Evolutionary conservation across 2,329 filamentous ascomycete species (phyloP).

Genomic region (Talaromyces sp.): DNA sequence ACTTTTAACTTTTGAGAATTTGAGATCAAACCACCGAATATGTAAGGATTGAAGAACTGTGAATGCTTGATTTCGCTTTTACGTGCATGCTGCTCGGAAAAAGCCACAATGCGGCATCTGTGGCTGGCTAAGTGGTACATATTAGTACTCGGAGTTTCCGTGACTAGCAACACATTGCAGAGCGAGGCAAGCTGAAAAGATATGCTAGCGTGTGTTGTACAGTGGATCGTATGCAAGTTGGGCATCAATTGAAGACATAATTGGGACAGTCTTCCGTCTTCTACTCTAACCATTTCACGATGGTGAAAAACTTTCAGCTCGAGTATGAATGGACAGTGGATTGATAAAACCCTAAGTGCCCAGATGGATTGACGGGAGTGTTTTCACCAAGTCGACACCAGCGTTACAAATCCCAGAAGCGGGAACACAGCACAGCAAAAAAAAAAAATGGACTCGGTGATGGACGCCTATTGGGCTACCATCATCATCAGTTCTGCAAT

Average conservation of each 20-base stretch:
- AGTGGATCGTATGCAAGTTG: background rate
- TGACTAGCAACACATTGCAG: background rate
- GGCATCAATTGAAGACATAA: background rate
- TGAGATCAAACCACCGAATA: background rate
- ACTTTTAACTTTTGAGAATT: background rate
- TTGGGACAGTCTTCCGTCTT: background rate
- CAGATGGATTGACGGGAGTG: background rate
- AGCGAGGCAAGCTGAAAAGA: background rate
- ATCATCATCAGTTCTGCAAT: background rate
- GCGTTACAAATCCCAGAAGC: background rate
- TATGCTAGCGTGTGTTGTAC: background rate
- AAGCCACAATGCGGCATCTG: background rate
- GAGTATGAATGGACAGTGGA: background rate
- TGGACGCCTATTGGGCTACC: background rate
- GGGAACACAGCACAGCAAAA: background rate
- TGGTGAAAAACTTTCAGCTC: background rate
- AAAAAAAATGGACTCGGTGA: background rate
- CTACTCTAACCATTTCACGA: background rate
- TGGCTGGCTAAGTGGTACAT: background rate
- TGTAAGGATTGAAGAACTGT: background rate
- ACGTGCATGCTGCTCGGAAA: background rate
- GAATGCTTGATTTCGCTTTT: background rate
- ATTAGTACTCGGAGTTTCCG: background rate
- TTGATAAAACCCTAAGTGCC: background rate
- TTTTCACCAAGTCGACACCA: background rate